Percentiles rank a stretch among this genome's conserved stretches.
Evolutionary conservation across 441 rosid species (phyloP).

Genomic region (Populus trichocarpa): DNA sequence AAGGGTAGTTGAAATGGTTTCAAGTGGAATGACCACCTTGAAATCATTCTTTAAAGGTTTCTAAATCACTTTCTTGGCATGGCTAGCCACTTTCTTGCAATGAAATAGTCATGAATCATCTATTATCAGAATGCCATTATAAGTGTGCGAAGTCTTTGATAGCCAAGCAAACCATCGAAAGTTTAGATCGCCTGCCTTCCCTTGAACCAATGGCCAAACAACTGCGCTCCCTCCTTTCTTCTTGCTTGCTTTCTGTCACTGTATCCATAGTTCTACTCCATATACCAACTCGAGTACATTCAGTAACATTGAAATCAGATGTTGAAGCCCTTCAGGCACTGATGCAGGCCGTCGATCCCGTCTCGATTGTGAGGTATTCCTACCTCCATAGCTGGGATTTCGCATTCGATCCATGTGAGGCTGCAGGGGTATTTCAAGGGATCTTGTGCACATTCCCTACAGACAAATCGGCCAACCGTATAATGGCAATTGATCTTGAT

Average conservation of each 20-base stretch:
- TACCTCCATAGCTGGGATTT: neutral
- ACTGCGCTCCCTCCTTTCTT: neutral
- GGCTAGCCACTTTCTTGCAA: neutral
- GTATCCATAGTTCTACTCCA: neutral
- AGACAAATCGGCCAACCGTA: conserved; percentile 37
- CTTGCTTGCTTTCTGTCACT: neutral
- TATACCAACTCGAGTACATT: neutral
- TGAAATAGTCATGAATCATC: neutral
- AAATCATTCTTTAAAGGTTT: neutral
- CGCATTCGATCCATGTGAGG: conserved; percentile 38
- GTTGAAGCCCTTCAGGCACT: neutral
- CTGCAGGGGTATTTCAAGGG: conserved; percentile 42
- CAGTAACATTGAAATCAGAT: neutral
- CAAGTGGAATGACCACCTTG: neutral
- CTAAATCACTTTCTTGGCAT: too few species aligned
- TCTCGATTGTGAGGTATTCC: neutral
- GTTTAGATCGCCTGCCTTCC: neutral
- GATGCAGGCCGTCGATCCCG: neutral
- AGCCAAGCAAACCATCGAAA: neutral
- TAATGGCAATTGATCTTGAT: conserved; percentile 47
- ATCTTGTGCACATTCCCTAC: conserved; percentile 21
- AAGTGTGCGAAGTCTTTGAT: neutral
- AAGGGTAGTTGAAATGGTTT: neutral
- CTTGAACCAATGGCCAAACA: neutral
- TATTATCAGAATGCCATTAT: too few species aligned